phyloP scores from a whole-genome alignment of 2,329 filamentous ascomycete genomes.

The Fusarium pseudocircinatum region DNA sequence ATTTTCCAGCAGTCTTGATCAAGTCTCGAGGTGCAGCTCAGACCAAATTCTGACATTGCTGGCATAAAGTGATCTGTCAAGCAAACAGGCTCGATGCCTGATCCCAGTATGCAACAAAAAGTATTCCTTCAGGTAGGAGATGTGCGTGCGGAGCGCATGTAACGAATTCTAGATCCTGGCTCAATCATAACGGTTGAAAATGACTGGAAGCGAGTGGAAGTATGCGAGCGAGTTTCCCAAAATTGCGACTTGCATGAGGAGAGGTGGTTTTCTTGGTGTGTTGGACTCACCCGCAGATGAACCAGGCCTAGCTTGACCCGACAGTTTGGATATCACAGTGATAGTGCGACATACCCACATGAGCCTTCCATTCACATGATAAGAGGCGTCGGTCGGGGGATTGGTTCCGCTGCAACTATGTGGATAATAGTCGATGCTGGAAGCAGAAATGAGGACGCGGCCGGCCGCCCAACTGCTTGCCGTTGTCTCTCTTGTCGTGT shows the following conservation, averaged over 20 bases:
- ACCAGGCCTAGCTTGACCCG: conserved; percentile 33
- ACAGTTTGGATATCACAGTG: conserved; percentile 41
- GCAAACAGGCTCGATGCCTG: conserved; percentile 22
- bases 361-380: conserved; percentile 43
- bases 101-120: conserved; percentile 21
- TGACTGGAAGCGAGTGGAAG: conserved; percentile 10
- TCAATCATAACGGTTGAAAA: conserved; percentile 9
- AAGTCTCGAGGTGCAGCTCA: neutral
- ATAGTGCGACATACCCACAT: conserved; percentile 32
- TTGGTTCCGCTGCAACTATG: conserved; percentile 23
- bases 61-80: conserved; percentile 14
- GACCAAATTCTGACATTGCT: conserved; percentile 4
- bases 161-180: conserved; percentile 1
- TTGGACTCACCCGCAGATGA: conserved; percentile 16
- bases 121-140: neutral
- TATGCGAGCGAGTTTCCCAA: conserved; percentile 13
- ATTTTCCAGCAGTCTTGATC: conserved; percentile 7
- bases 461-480: conserved; percentile 3
- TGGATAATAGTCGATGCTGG: conserved; percentile 3
- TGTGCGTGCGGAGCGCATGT: conserved; percentile 7
- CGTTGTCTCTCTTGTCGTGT: neutral
- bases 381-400: conserved; percentile 33
- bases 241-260: conserved; percentile 21
- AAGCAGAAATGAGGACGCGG: neutral
- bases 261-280: conserved; percentile 14